Conservation (phyloP, 148 eudicot species). For the Rhododendron ferrugineum region DNA sequence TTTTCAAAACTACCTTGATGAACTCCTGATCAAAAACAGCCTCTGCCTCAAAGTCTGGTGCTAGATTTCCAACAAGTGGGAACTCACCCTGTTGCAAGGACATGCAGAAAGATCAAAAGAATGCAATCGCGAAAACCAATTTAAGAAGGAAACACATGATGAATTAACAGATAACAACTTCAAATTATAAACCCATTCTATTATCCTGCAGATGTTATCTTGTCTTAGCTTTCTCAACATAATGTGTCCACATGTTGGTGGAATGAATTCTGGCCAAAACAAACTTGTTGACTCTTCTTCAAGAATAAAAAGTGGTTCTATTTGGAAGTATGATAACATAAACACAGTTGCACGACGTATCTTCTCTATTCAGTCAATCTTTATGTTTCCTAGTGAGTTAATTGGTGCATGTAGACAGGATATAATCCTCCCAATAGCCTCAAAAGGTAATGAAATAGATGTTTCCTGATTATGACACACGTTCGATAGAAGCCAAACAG, state of each 20-base stretch:
- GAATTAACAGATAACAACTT: neutral
- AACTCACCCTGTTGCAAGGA: slow-evolving; percentile 41
- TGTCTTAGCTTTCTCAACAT: neutral
- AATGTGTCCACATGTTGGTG: neutral
- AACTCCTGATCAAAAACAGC: slow-evolving; percentile 98
- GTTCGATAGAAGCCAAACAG: neutral
- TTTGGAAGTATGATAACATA: neutral
- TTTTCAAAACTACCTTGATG: slow-evolving; percentile 49
- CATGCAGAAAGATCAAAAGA: slow-evolving; percentile 8
- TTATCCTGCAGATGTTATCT: neutral
- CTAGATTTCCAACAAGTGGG: slow-evolving; percentile 84
- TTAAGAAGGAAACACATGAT: neutral
- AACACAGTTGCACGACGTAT: neutral
- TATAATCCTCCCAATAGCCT: neutral
- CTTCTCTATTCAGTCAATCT: neutral
- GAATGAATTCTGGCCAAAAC: neutral
- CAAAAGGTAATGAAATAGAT: neutral
- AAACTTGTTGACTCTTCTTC: neutral
- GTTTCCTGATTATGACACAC: neutral
- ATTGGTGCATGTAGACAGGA: neutral
- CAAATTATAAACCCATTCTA: neutral
- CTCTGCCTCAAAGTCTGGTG: slow-evolving; percentile 95
- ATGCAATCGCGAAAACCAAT: neutral
- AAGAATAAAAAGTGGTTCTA: neutral
- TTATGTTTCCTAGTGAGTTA: neutral